Conservation (phyloP, 768 basidiomycete species). For the Amyloporia xantha region DNA sequence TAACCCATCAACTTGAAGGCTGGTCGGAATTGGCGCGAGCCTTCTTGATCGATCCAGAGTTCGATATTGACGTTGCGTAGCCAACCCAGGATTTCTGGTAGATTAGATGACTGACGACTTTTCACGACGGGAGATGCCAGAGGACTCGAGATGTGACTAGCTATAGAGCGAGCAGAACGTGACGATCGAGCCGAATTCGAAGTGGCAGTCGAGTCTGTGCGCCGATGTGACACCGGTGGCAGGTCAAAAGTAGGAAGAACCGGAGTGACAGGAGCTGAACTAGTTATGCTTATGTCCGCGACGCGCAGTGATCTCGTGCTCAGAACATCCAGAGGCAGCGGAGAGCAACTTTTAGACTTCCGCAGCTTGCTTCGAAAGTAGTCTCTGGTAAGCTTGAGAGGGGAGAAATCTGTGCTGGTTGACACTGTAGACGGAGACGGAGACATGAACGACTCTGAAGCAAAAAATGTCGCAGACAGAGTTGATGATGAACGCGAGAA, state of each 20-base stretch:
- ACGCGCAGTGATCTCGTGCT: background rate
- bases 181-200: constrained; percentile 8
- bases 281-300: background rate
- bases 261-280: constrained; percentile 1
- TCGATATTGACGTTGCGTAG: constrained; percentile 48
- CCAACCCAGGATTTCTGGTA: constrained; percentile 42
- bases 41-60: constrained; percentile 79
- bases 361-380: background rate
- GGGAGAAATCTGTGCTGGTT: background rate
- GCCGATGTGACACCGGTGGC: background rate
- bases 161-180: constrained; percentile 6
- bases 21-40: constrained; percentile 60
- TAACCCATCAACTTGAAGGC: constrained; percentile 52
- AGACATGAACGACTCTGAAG: constrained; percentile 5
- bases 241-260: background rate
- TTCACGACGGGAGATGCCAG: constrained; percentile 3
- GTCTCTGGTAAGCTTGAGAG: background rate
- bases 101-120: constrained; percentile 5
- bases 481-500: constrained; percentile 2
- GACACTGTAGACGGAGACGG: constrained; percentile 6
- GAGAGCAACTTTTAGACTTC: constrained; percentile 5
- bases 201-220: background rate
- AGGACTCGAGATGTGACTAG: constrained; percentile 5
- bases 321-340: background rate
- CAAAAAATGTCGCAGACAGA: background rate